Evolutionary conservation across 1,139 yeast species (phyloP), one percentile per base, ranked within the genome.

Genomic region (Blastobotrys proliferans): DNA sequence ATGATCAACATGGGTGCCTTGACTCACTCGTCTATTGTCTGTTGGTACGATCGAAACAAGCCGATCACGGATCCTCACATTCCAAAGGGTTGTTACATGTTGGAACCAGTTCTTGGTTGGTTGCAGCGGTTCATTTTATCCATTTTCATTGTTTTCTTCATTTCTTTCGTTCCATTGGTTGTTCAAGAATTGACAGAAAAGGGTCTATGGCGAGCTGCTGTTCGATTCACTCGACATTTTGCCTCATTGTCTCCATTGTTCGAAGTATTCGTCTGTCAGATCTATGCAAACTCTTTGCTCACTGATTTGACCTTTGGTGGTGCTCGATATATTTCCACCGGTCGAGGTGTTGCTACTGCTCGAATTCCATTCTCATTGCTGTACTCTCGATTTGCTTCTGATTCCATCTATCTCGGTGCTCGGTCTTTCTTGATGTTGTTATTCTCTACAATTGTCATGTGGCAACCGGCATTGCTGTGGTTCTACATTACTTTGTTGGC

Each of bases 341-440:
- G 98, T 70, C 87, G 98, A 81, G 97, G 97, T 68, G 88, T 92
- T 64, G 98, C 98, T 33, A 92, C 97, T 53, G 92, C 97, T 14
- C 87, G 98, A 75, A 90, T 90, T 62, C 97, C 97, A 54, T 92
- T 94, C 73, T 83, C 95, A 36, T 94, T 92, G 45, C 73, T 92
- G 66, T 92, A 87, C 67, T 85, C 97, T 35, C 84, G 98, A 69
- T 92, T 94, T 70, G 97, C 98, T 49, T 94, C 92, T 55, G 88
- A 96, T 35, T 88, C 97, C 36, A 92, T 94, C 63, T 92, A 92
- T 67, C 79, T 88, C 79, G 99, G 99, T 65, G 87, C 95, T 22
- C 83, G 97, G 68, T 79, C 87, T 45, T 70, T 88, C 77, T 67
- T 90, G 67, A 84, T 92, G 81, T 76, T 92, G 62, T 69, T 92